A percentile compares a stretch with the other conserved stretches of the same genome.
Conservation (phyloP, 2,329 filamentous ascomycete genomes). For the Colletotrichum magnum region DNA sequence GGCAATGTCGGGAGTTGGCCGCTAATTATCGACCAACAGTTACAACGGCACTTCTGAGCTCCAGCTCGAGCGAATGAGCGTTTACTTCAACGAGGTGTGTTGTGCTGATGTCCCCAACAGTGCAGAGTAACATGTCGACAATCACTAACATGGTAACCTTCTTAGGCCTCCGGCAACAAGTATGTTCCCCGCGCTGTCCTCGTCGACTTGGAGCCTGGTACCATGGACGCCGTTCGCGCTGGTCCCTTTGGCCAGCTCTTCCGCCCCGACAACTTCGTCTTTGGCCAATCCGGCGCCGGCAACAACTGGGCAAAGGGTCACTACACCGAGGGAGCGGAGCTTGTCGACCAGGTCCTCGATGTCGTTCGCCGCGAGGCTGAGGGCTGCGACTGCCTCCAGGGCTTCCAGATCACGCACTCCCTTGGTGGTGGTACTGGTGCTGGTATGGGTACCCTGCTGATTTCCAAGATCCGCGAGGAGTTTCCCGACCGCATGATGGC, state of each 20-base stretch:
- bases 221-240: conserved; percentile 99
- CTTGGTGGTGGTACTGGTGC: conserved; percentile 99
- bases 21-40: conserved; percentile 62
- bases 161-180: conserved; percentile 94
- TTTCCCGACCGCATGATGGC: conserved; percentile 99
- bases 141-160: conserved; percentile 32
- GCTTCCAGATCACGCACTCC: conserved; percentile 99
- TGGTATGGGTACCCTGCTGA: conserved; percentile 99
- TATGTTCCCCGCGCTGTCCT: conserved; percentile 99
- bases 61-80: conserved; percentile 99
- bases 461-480: conserved; percentile 99
- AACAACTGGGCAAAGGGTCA: conserved; percentile 99
- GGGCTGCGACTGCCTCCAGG: conserved; percentile 99
- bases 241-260: conserved; percentile 99
- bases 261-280: conserved; percentile 99
- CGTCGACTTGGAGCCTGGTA: conserved; percentile 99
- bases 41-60: conserved; percentile 99
- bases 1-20: conserved; percentile 29
- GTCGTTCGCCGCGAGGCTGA: conserved; percentile 99
- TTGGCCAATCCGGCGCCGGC: conserved; percentile 98
- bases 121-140: conserved; percentile 27
- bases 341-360: conserved; percentile 97
- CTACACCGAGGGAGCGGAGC: conserved; percentile 99
- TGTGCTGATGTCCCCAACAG: conserved; percentile 1
- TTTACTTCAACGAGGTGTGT: conserved; percentile 90